Conservation (phyloP, 768 basidiomycete species). For the Phylloporus rhodoxanthus region DNA sequence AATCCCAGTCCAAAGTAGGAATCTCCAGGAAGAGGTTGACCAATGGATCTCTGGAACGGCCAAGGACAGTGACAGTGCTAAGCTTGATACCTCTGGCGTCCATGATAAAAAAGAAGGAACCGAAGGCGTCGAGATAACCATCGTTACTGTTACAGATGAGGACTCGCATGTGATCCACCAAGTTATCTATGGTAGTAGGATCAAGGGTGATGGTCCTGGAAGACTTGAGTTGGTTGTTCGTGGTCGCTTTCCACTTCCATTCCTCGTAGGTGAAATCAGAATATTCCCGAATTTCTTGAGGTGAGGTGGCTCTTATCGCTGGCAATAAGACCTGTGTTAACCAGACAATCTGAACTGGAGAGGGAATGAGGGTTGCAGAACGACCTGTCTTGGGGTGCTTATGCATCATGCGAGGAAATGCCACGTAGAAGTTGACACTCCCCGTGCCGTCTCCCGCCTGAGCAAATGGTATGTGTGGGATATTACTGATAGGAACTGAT, state of each 20-base stretch:
- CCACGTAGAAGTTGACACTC: conserved; percentile 3
- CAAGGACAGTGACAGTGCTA: conserved; percentile 1
- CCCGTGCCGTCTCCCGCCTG: conserved; percentile 1
- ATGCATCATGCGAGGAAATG: conserved; percentile 8
- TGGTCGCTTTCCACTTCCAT: conserved; percentile 10
- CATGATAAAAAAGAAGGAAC: conserved; percentile 14
- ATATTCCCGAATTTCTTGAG: conserved; percentile 5
- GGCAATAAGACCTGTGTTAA: conserved; percentile 5
- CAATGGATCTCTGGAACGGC: conserved; percentile 1
- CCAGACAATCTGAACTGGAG: neutral
- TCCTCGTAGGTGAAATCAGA: conserved; percentile 5
- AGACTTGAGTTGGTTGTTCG: conserved; percentile 2
- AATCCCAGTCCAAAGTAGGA: conserved; percentile 10
- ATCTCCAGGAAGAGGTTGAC: conserved; percentile 4
- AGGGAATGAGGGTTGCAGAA: neutral
- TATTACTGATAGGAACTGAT: neutral
- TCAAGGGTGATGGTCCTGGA: conserved; percentile 5
- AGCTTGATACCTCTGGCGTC: conserved; percentile 14
- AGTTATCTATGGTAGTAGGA: neutral
- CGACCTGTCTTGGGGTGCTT: neutral
- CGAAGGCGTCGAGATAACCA: neutral
- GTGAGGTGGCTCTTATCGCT: conserved; percentile 1
- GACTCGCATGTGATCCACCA: neutral
- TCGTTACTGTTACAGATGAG: neutral
- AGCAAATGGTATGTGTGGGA: conserved; percentile 1